Percentiles rank a stretch among this genome's conserved stretches.
Evolutionary conservation across 148 eudicot genomes (phyloP).

Genomic region (Spergularia bocconei): DNA sequence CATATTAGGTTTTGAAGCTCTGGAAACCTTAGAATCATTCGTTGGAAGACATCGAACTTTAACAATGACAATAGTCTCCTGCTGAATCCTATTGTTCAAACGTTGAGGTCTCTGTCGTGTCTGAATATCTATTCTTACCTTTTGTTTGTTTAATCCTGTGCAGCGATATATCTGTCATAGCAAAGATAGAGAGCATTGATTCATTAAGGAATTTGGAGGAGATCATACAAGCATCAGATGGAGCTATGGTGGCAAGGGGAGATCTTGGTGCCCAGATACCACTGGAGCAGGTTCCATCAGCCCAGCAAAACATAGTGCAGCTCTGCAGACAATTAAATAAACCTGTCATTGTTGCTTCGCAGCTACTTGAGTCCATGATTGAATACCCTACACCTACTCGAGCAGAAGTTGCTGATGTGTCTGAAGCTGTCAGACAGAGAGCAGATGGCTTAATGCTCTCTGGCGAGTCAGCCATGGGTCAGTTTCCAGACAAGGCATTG

Average conservation of each 20-base stretch:
- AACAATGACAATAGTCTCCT: background rate
- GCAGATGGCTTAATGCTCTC: slow-evolving; percentile 94
- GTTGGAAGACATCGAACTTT: background rate
- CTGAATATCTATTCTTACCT: background rate
- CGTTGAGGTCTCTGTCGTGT: background rate
- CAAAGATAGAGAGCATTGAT: slow-evolving; percentile 21
- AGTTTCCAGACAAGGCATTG: slow-evolving; percentile 84
- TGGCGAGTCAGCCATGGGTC: slow-evolving; percentile 99
- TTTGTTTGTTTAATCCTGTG: background rate
- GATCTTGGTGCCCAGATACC: slow-evolving; percentile 98
- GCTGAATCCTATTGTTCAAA: background rate
- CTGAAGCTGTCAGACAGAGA: slow-evolving; percentile 91
- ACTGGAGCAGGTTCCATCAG: slow-evolving; percentile 88
- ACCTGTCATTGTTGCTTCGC: slow-evolving; percentile 95
- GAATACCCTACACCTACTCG: slow-evolving; percentile 95
- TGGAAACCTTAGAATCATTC: background rate
- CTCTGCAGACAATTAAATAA: slow-evolving; percentile 75
- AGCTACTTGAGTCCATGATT: slow-evolving; percentile 95
- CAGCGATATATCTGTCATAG: slow-evolving; percentile 17
- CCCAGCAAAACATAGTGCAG: slow-evolving; percentile 82
- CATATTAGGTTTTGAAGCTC: too few relatives aligned
- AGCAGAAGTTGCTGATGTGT: slow-evolving; percentile 99
- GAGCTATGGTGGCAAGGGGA: slow-evolving; percentile 98
- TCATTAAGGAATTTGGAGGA: slow-evolving; percentile 65
- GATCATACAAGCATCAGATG: slow-evolving; percentile 87